These are phyloP conservation scores for Trypanosoma mega DNA, from an alignment of 208 protist genomes.

Conservation along the genomic window DNA sequence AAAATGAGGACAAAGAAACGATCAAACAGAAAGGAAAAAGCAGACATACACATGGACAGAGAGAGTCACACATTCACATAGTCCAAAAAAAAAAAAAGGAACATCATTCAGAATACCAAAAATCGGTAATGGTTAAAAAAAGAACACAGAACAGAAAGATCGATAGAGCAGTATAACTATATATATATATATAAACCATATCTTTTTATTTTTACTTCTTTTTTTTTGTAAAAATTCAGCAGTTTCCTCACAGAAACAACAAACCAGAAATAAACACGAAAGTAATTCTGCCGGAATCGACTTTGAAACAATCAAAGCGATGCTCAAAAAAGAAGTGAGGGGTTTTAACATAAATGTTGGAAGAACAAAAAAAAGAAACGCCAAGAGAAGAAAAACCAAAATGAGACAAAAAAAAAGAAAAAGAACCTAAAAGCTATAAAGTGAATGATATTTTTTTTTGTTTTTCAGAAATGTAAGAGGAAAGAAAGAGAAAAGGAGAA, in stretches of 20 bases:
- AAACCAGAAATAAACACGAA: too few relatives aligned
- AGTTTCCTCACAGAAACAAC: too few relatives aligned
- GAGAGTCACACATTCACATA: not conserved
- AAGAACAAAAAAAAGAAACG: too few relatives aligned
- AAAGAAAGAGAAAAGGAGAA: not conserved
- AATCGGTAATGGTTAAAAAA: not conserved
- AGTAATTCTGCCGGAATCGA: too few relatives aligned
- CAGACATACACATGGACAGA: conserved; percentile 1
- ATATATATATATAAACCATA: too few relatives aligned
- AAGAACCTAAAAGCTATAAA: not conserved
- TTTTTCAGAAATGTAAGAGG: not conserved
- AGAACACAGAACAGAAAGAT: conserved; percentile 2
- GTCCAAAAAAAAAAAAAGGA: conserved; percentile 8
- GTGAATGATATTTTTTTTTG: not conserved
- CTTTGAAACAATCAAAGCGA: too few relatives aligned
- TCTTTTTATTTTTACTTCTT: not conserved
- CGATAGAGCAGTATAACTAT: too few relatives aligned
- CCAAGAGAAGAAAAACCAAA: too few relatives aligned
- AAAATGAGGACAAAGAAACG: not conserved
- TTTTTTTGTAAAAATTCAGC: too few relatives aligned
- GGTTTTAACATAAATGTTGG: too few relatives aligned
- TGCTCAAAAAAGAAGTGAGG: too few relatives aligned
- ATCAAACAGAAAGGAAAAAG: not conserved
- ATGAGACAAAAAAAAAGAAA: not conserved
- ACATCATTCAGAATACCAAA: not conserved